These are phyloP conservation scores for Pseudohalonectria lignicola DNA, from an alignment of 2,329 filamentous ascomycete species.

Conservation along the genomic window DNA sequence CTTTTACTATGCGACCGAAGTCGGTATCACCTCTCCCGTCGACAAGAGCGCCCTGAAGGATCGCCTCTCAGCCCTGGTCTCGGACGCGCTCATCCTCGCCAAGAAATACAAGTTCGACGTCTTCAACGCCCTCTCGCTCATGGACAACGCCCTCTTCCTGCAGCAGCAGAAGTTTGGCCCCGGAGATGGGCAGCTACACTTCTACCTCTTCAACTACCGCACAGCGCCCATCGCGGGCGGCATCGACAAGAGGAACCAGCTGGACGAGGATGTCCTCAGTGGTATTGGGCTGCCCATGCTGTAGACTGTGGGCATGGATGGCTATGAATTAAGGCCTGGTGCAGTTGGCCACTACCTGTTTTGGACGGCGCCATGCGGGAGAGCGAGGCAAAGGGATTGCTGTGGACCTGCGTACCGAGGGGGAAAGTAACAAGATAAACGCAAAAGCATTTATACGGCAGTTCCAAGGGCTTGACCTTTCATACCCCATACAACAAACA, in stretches of 20 bases:
- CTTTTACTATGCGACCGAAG: conserved; percentile 90
- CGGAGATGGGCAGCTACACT: conserved; percentile 90
- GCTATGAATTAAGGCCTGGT: too few species aligned
- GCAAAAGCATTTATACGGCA: too few species aligned
- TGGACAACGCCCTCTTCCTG: conserved; percentile 91
- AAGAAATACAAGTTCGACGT: conserved; percentile 84
- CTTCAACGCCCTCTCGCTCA: conserved; percentile 86
- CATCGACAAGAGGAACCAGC: conserved; percentile 65
- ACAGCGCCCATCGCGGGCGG: conserved; percentile 78
- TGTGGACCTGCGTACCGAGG: too few species aligned
- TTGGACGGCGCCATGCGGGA: too few species aligned
- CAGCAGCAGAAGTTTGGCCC: conserved; percentile 90
- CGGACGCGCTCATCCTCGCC: conserved; percentile 78
- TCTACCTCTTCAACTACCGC: conserved; percentile 96
- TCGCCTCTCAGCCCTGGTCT: conserved; percentile 70
- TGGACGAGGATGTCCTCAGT: conserved; percentile 69
- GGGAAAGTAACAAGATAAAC: too few species aligned
- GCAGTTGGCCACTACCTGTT: too few species aligned
- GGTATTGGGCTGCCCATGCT: conserved; percentile 52
- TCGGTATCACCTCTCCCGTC: conserved; percentile 50
- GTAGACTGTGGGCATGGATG: not conserved
- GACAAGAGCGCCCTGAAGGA: conserved; percentile 54
- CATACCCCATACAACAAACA: too few species aligned
- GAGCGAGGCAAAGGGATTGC: not conserved
- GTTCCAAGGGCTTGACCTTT: too few species aligned